Base-by-base conservation (phyloP, 345 rosid genomes). In the Boechera stricta region DNA sequence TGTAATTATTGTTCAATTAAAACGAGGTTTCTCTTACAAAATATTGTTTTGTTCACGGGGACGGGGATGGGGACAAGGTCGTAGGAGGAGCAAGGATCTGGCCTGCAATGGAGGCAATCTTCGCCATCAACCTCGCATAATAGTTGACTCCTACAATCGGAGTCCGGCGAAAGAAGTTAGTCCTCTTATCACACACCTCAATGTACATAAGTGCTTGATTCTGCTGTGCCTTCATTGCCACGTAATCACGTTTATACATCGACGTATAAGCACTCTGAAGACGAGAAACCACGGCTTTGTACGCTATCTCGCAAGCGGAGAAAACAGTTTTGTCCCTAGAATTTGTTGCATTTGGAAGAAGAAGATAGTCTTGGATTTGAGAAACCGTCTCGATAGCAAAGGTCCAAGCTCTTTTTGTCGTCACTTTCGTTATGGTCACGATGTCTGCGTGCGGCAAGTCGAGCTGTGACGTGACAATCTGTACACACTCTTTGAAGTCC, bases 141-240 rank as follows among this genome's bases (percentile, higher is more conserved):
- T 63, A 63, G 53, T 28, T 63, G 35, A 5, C 53, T 45, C 13
- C 38, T 32, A 64, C 53, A 28, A 64, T 7, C 53, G 68, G 68
- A 26, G 68, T 64, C 52, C 53, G 53, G 8, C 13, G 68, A 64
- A 64, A 64, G 53, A 64, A 64, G 26, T 44, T 29, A 64, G 26
- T 44, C 53, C 36, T 44, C 53, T 44, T 44, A 28, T 8, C 26
- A 64, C 53, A 64, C 7, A 64, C 24, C 7, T 64, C 13, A 64
- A 64, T 29, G n/a, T 45, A 44, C 7, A 0, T 0, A 44, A 64
- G 69, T 44, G 69, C 69, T 64, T 64, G 28, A 2, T 8, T 64
- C 4, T 44, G 39, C 15, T 64, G 24, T 64, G 69, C 69, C 53
- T 64, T 64, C 69, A 64, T 44, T 10, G 69, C 54, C 54, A 44